Evolutionary conservation across 768 basidiomycete species (phyloP), one percentile per base, ranked within the genome.

Genomic region (Suillus weaverae): DNA sequence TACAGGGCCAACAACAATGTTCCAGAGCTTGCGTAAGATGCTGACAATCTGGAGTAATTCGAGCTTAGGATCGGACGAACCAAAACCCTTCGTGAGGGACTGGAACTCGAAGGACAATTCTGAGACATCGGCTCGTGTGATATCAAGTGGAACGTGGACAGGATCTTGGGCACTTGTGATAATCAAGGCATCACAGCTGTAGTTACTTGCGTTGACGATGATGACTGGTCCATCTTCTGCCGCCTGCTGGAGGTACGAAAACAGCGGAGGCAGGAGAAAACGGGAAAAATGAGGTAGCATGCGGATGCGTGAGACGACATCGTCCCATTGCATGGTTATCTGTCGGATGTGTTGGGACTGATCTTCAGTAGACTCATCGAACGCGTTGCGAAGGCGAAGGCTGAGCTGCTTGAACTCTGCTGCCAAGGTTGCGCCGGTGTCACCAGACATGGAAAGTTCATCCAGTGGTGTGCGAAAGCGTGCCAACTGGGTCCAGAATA

Each of bases 211-310:
- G 44, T 71, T 71, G 13, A 68, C 36, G 35, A 67, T 44, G 10
- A 72, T 61, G 10, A 71, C 67, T 5, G 71, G 71, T 2, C 69
- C 71, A 20, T 66, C 50, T 14, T 36, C n/a, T 4, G 71, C 71
- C 8, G 71, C 71, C 5, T 22, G 11, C 13, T 38, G 30, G 20
- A 72, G 62, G n/a, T 68, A 61, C 2, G 26, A 30, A 16, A 68
- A 62, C n/a, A 54, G 46, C 11, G 55, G 22, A 16, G 69, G 71
- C 20, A 46, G 51, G 20, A 71, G 59, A 53, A 72, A 72, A 9
- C 33, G 36, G 13, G 66, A 48, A 62, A 72, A 70, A 3, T 66
- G 60, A 18, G 57, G 54, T 39, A 65, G 9, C 26, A 39, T 18
- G 39, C 39, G 39, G 39, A 41, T 18, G 39, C 39, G 39, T 41